Percentiles rank a stretch among this genome's conserved stretches.
These are phyloP conservation scores for Vigna hirtella DNA, from an alignment of 306 rosid genomes.

Conservation along the genomic window DNA sequence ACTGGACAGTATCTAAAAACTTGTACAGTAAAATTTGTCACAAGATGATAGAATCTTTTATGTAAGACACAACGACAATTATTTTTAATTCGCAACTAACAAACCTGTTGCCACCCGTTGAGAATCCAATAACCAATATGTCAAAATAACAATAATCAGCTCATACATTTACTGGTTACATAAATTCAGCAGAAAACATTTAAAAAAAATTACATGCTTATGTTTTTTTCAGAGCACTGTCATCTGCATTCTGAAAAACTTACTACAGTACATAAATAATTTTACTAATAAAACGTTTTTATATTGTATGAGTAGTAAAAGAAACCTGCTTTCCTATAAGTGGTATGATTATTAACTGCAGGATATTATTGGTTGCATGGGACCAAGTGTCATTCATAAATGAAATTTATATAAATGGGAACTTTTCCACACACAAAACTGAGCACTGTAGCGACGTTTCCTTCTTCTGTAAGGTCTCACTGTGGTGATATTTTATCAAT, in stretches of 20 bases:
- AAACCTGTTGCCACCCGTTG: slow-evolving; percentile 8
- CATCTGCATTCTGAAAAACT: too few species aligned
- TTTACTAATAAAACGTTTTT: too few species aligned
- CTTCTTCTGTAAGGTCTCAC: background rate
- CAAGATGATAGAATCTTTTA: slow-evolving; percentile 23
- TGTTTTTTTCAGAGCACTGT: background rate
- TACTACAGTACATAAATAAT: too few species aligned
- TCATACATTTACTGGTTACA: background rate
- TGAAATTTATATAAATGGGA: background rate
- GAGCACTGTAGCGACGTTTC: slow-evolving; percentile 6
- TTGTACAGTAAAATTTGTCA: background rate
- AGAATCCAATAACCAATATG: background rate
- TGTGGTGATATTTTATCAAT: slow-evolving; percentile 21
- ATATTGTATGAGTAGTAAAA: too few species aligned
- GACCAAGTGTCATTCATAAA: slow-evolving; percentile 28
- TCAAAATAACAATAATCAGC: background rate
- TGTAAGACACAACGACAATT: background rate
- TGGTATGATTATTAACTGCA: too few species aligned
- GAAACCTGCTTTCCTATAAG: too few species aligned
- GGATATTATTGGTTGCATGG: background rate
- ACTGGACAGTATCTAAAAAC: slow-evolving; percentile 23
- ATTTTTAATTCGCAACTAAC: slow-evolving; percentile 21
- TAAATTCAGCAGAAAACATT: background rate
- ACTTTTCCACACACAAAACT: background rate
- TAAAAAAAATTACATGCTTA: background rate